Base-by-base conservation (phyloP, 169 alveolate species). In the Babesia ovata region DNA sequence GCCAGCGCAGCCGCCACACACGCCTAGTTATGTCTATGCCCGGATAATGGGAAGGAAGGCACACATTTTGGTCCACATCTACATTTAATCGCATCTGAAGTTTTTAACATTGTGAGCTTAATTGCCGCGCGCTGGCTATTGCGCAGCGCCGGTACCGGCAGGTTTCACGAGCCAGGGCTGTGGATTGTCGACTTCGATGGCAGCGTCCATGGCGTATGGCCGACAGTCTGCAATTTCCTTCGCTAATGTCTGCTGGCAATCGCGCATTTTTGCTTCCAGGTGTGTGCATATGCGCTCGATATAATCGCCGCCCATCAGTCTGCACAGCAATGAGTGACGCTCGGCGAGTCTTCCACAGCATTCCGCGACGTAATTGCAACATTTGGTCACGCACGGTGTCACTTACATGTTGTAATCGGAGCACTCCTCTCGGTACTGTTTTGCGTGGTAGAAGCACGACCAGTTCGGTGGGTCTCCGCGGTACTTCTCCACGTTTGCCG, bases 371-470 rank as follows among this genome's bases (percentile, higher is more conserved):
- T 14, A 22, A 39, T 56, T 13, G 21, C 22, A 10, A n/a, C 59
- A 63, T 13, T 29, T 10, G 8, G 17, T 16, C 54, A 61, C 45
- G 2, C 17, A 13, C 14, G 4, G 26, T 29, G 53, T 6, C 19
- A 12, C 79, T 36, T 45, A 79, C 87, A 82, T 70, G 57, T 69
- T 69, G 42, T 56, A 29, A 13, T 79, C 77, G 9, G 85, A 71
- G 28, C 93, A 88, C 61, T 88, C 93, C 52, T 84, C 86, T 16
- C 87, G 91, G 59, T 88, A 88, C 75, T 88, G 93, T 75, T 70
- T 88, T 19, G 93, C 91, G 21, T 71, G 44, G 78, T 84, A 79
- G 69, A 75, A 88, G 62, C 93, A 88, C n/a, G 82, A 59, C 91
- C 91, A 88, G 63, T 88, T 87, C 21, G 71, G 67, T 22, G 63